A percentile compares a stretch with the other conserved stretches of the same genome.
Evolutionary conservation across 1,284 basidiomycete species (phyloP).

Genomic region (Heliocybe sulcata): DNA sequence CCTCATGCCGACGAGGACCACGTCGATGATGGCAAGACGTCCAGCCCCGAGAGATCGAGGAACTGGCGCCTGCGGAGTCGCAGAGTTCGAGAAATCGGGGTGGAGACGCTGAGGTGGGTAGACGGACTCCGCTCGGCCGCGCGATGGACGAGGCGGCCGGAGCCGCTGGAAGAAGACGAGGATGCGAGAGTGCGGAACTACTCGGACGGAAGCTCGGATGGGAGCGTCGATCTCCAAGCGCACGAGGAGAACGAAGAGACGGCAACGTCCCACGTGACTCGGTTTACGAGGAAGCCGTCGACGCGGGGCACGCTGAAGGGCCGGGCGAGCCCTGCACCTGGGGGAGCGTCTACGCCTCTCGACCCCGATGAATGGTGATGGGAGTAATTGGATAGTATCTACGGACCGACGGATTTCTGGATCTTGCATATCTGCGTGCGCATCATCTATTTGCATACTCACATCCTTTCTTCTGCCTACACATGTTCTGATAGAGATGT

Average conservation of each 20-base stretch:
- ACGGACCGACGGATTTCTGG: background rate
- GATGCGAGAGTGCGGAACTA: slow-evolving; percentile 20
- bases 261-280: slow-evolving; percentile 39
- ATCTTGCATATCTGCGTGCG: background rate
- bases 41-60: background rate
- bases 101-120: slow-evolving; percentile 56
- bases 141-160: slow-evolving; percentile 28
- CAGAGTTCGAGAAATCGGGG: slow-evolving; percentile 52
- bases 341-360: background rate
- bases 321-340: slow-evolving; percentile 41
- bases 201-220: slow-evolving; percentile 17
- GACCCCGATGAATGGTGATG: background rate
- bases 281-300: slow-evolving; percentile 62
- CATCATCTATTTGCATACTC: background rate
- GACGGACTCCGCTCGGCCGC: slow-evolving; percentile 52
- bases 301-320: slow-evolving; percentile 48
- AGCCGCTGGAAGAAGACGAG: slow-evolving; percentile 29
- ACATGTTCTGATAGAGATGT: background rate
- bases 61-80: slow-evolving; percentile 47
- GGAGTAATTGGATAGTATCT: background rate
- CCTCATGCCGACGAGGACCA: background rate
- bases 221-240: no score
- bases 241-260: slow-evolving; percentile 17
- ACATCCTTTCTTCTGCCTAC: background rate
- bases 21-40: background rate